phyloP scores from a whole-genome alignment of 352 stramenopile genomes.

The Phytopythium helicoides region DNA sequence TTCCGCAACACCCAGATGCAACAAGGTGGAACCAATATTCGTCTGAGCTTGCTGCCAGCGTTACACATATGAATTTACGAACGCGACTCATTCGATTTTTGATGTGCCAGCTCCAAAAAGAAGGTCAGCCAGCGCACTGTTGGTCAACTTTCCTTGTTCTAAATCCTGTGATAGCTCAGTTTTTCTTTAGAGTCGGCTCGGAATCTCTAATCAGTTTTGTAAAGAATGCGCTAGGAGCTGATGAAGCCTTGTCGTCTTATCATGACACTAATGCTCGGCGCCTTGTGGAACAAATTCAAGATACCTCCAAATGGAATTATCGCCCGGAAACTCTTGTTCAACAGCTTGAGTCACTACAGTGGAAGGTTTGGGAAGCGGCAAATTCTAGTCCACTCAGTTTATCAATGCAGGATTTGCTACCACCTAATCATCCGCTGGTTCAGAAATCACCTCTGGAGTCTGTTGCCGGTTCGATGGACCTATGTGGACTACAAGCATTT shows the following conservation, averaged over 20 bases:
- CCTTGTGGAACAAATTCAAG: neutral
- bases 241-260: neutral
- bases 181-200: neutral
- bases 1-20: neutral
- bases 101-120: neutral
- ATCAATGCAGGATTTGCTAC: neutral
- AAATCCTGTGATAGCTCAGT: constrained; percentile 7
- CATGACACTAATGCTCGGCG: neutral
- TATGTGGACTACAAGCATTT: constrained; percentile 50
- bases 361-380: constrained; percentile 8
- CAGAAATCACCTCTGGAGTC: constrained; percentile 27
- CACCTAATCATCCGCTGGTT: neutral
- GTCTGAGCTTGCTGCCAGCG: neutral
- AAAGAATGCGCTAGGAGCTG: no score
- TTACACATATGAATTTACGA: constrained; percentile 9
- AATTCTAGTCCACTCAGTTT: neutral
- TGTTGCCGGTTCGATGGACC: constrained; percentile 67
- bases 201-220: no score
- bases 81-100: constrained; percentile 26
- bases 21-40: neutral
- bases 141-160: constrained; percentile 1
- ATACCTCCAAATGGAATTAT: neutral
- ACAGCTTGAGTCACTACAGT: constrained; percentile 35
- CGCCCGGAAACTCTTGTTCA: neutral
- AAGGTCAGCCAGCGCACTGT: neutral